Evolutionary conservation across 2,329 filamentous ascomycete genomes (phyloP).

Genomic region (Pseudocercospora macadamiae): DNA sequence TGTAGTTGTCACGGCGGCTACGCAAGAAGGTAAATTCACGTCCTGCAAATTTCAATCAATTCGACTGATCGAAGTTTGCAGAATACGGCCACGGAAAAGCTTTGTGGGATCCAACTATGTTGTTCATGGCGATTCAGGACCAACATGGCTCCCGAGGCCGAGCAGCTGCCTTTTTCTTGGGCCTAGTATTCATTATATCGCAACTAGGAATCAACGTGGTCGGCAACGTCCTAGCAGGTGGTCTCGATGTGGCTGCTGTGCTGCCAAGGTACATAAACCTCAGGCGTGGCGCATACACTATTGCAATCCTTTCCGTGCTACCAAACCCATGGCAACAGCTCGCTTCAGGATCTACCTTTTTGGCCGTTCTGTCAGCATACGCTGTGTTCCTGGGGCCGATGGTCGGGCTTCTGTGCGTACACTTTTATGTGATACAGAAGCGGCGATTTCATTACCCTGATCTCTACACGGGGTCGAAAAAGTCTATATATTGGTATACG

Average conservation of each 20-base stretch:
- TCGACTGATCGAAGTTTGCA: background rate
- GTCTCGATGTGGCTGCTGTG: slow-evolving; percentile 15
- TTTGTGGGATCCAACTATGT: slow-evolving; percentile 12
- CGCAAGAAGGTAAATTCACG: background rate
- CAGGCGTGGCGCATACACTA: slow-evolving; percentile 13
- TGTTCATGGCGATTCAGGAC: slow-evolving; percentile 20
- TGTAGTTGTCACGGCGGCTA: slow-evolving; percentile 18
- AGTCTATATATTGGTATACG: slow-evolving; percentile 14
- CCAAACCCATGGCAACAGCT: slow-evolving; percentile 17
- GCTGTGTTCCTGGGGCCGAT: slow-evolving; percentile 13
- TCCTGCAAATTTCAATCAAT: background rate
- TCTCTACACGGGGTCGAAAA: slow-evolving; percentile 10
- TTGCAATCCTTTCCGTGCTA: slow-evolving; percentile 9
- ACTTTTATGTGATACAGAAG: slow-evolving; percentile 15
- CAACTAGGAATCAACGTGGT: slow-evolving; percentile 17
- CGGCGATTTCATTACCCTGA: slow-evolving; percentile 8
- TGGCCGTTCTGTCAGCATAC: slow-evolving; percentile 14
- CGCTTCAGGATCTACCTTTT: slow-evolving; percentile 14
- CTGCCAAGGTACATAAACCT: slow-evolving; percentile 16
- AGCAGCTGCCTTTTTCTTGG: slow-evolving; percentile 13
- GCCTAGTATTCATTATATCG: slow-evolving; percentile 11
- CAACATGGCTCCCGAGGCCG: slow-evolving; percentile 16
- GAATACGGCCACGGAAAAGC: slow-evolving; percentile 13
- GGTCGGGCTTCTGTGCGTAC: slow-evolving; percentile 14
- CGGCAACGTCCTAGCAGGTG: slow-evolving; percentile 14